phyloP scores from a whole-genome alignment of 1,139 yeast species.

The Taphrina betulina region DNA sequence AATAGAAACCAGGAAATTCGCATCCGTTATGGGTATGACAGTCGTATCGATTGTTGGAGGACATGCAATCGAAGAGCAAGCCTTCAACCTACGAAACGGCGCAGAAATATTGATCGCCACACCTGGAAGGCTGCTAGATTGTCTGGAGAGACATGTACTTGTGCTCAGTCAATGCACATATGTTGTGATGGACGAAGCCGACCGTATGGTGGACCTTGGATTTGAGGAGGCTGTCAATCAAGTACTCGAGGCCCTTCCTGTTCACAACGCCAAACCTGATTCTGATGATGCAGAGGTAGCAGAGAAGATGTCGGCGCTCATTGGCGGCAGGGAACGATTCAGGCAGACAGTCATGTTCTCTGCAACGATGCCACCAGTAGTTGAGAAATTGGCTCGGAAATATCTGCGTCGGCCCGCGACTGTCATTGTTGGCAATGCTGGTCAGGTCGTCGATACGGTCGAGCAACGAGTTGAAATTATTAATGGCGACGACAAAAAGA shows the following conservation, averaged over 20 bases:
- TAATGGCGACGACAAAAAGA: slow-evolving; percentile 47
- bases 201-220: slow-evolving; percentile 91
- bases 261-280: slow-evolving; percentile 42
- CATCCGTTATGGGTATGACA: slow-evolving; percentile 49
- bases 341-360: slow-evolving; percentile 83
- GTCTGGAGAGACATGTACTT: slow-evolving; percentile 65
- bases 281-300: slow-evolving; percentile 39
- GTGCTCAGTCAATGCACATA: slow-evolving; percentile 63
- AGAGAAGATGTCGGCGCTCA: slow-evolving; percentile 37
- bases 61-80: slow-evolving; percentile 74
- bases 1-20: slow-evolving; percentile 59
- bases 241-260: slow-evolving; percentile 55
- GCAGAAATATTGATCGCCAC: slow-evolving; percentile 87
- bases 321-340: slow-evolving; percentile 39
- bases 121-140: slow-evolving; percentile 85
- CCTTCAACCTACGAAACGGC: slow-evolving; percentile 59
- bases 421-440: slow-evolving; percentile 63
- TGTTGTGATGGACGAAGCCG: slow-evolving; percentile 87
- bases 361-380: slow-evolving; percentile 80
- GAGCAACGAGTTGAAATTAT: slow-evolving; percentile 66
- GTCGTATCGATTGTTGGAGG: slow-evolving; percentile 85
- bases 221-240: slow-evolving; percentile 75
- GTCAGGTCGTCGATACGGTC: slow-evolving; percentile 63
- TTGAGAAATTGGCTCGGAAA: slow-evolving; percentile 62
- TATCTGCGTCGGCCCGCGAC: slow-evolving; percentile 64